phyloP scores from a whole-genome alignment of 2,329 filamentous ascomycete species.

The Xylariales sp. region DNA sequence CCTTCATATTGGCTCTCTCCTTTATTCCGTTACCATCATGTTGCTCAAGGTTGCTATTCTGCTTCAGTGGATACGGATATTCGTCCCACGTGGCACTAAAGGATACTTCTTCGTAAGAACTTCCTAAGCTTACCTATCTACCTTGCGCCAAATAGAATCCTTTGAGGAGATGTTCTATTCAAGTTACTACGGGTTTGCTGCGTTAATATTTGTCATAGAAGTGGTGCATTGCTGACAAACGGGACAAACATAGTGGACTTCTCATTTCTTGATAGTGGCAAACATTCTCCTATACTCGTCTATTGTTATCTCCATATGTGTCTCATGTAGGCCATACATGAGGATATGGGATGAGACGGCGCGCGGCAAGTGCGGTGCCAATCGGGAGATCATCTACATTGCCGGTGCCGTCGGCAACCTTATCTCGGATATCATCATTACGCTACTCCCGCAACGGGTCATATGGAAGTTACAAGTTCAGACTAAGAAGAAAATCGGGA shows the following conservation, averaged over 20 bases:
- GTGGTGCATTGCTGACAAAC: too few relatives aligned
- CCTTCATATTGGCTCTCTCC: constrained; percentile 20
- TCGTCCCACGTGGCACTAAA: constrained; percentile 27
- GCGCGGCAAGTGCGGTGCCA: constrained; percentile 23
- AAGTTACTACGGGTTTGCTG: background rate
- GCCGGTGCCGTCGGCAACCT: constrained; percentile 25
- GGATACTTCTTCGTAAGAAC: constrained; percentile 29
- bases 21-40: constrained; percentile 28
- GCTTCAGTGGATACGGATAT: constrained; percentile 36
- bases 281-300: constrained; percentile 17
- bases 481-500: constrained; percentile 27
- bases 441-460: constrained; percentile 32
- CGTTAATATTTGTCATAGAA: background rate
- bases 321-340: constrained; percentile 24
- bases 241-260: constrained; percentile 24
- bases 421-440: constrained; percentile 29
- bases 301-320: constrained; percentile 12
- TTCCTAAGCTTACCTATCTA: background rate
- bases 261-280: background rate
- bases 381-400: constrained; percentile 16
- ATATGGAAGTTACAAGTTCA: constrained; percentile 37
- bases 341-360: constrained; percentile 29
- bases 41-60: constrained; percentile 34
- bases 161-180: too few relatives aligned
- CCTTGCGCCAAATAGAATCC: too few relatives aligned